These are phyloP conservation scores for Phyllosticta citrichinensis DNA, from an alignment of 2,329 filamentous ascomycete genomes.

Conservation along the genomic window DNA sequence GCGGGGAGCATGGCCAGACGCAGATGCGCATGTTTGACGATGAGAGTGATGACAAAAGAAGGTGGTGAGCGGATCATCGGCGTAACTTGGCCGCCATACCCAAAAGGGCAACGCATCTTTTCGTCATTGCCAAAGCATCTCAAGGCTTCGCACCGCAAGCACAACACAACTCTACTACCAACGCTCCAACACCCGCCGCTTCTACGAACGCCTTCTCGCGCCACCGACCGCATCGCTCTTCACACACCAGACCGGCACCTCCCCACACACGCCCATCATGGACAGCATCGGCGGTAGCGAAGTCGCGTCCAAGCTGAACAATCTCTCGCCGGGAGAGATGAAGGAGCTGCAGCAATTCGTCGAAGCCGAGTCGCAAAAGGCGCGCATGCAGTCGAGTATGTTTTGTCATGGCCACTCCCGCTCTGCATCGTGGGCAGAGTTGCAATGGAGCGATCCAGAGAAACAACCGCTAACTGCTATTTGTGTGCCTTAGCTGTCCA, in stretches of 20 bases:
- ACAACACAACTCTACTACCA: neutral
- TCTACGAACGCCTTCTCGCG: neutral
- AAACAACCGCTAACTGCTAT: conserved; percentile 14
- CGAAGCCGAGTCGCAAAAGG: conserved; percentile 73
- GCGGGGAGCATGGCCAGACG: no score
- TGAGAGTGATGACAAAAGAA: neutral
- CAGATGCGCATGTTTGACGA: neutral
- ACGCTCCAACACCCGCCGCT: neutral
- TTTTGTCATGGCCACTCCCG: neutral
- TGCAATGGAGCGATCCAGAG: conserved; percentile 13
- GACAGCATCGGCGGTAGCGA: conserved; percentile 21
- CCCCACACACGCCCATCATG: neutral
- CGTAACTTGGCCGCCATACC: neutral
- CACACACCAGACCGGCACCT: neutral
- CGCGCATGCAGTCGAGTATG: conserved; percentile 49
- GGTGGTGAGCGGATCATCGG: neutral
- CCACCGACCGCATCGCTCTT: neutral
- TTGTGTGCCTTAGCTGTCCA: conserved; percentile 45
- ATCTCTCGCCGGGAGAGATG: conserved; percentile 74
- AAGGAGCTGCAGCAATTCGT: conserved; percentile 80
- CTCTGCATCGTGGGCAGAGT: neutral
- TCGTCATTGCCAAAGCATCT: neutral
- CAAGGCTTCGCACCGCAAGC: neutral
- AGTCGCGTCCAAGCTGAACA: conserved; percentile 50
- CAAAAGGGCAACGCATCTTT: neutral